Conservation (phyloP, 441 rosid species). For the Adansonia grandidieri region DNA sequence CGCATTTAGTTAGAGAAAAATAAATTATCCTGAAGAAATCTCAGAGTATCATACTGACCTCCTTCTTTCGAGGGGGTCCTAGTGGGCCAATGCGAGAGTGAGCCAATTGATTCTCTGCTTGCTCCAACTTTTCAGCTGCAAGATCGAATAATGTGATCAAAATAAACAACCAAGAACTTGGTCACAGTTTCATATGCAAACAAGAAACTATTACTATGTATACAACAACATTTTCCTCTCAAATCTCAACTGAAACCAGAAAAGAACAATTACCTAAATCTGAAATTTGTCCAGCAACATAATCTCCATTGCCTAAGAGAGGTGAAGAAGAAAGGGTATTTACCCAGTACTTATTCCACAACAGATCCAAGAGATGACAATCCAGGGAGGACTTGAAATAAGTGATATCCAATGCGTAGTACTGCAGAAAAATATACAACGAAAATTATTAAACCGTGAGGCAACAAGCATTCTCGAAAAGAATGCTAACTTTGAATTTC, state of each 20-base stretch:
- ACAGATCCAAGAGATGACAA: conserved; percentile 88
- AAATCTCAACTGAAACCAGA: not conserved
- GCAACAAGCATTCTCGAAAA: not conserved
- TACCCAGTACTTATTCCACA: conserved; percentile 99
- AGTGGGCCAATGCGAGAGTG: conserved; percentile 78
- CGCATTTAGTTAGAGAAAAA: not conserved
- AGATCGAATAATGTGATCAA: conserved; percentile 26
- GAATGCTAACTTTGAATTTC: not conserved
- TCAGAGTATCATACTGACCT: conserved; percentile 48
- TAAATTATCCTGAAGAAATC: too few relatives aligned
- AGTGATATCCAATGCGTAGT: conserved; percentile 89
- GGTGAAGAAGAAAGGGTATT: conserved; percentile 98
- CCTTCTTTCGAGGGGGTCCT: conserved; percentile 77
- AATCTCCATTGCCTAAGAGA: conserved; percentile 92
- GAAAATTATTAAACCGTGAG: conserved; percentile 25
- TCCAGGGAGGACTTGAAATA: conserved; percentile 96
- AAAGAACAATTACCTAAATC: conserved; percentile 73
- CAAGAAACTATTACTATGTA: not conserved
- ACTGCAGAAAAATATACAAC: conserved; percentile 44
- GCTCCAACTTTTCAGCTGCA: conserved; percentile 97
- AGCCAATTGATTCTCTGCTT: conserved; percentile 85
- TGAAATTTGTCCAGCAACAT: conserved; percentile 95
- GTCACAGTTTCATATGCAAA: not conserved
- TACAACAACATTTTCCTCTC: not conserved
- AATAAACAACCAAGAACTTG: conserved; percentile 16